phyloP scores from a whole-genome alignment of 495 filamentous ascomycete species.

The Penicillium cinerascens region DNA sequence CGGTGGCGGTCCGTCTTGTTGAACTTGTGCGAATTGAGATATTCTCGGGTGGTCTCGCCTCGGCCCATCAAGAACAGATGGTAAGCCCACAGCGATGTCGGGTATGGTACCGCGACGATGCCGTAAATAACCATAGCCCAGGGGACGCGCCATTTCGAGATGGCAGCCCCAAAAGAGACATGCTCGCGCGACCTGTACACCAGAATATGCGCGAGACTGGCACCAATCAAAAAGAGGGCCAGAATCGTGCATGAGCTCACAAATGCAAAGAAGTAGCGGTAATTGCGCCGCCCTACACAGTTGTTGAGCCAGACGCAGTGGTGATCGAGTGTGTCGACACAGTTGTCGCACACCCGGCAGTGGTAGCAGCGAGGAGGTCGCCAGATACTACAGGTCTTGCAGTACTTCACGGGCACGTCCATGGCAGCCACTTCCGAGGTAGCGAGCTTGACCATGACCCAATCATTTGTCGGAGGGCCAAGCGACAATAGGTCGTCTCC shows the following conservation, averaged over 20 bases:
- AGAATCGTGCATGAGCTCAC: conserved; percentile 73
- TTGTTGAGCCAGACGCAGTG: conserved; percentile 99
- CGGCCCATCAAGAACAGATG: conserved; percentile 86
- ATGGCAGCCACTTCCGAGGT: conserved; percentile 73
- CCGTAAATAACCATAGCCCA: conserved; percentile 89
- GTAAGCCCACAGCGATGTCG: conserved; percentile 77
- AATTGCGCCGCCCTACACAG: conserved; percentile 94
- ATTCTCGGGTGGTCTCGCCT: conserved; percentile 94
- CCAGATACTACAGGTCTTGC: conserved; percentile 95
- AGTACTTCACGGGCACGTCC: conserved; percentile 97
- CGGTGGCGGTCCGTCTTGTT: conserved; percentile 84
- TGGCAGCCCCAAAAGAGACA: conserved; percentile 62
- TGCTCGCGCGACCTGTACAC: conserved; percentile 59
- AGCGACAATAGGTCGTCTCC: conserved; percentile 74
- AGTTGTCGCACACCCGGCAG: conserved; percentile 94
- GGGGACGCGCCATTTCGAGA: conserved; percentile 68
- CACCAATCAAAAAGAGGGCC: conserved; percentile 68
- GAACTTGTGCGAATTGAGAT: conserved; percentile 93
- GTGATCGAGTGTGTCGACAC: conserved; percentile 95
- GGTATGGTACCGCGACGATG: conserved; percentile 71
- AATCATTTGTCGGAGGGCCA: conserved; percentile 82
- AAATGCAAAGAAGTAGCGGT: conserved; percentile 95
- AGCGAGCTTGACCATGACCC: conserved; percentile 81
- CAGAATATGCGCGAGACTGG: conserved; percentile 74
- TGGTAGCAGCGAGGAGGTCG: conserved; percentile 92